Base-by-base conservation (phyloP, 1,139 yeast species). In the Zygosaccharomyces sapae region DNA sequence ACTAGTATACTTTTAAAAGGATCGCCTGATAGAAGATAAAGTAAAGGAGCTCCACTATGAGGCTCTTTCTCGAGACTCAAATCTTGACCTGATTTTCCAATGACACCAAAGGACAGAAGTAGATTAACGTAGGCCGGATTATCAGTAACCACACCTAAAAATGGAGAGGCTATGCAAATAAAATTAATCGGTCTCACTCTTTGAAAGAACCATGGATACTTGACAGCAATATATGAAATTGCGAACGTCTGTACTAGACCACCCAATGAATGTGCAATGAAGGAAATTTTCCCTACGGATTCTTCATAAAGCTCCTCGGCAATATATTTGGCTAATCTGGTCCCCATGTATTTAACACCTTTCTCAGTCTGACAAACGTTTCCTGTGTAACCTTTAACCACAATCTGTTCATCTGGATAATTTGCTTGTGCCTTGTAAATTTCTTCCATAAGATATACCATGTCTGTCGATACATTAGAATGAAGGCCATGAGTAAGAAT, bases 61-160 rank as follows among this genome's bases (percentile, higher is more conserved):
- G 55, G 29, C 19, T 52, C 56, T n/a, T 57, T 56, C 43, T 67
- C 64, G n/a, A 94, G 72, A 0, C 95, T 94, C 52, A 92, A 68
- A 61, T 92, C 99, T 58, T 86, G 92, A 0, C 99, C 99, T 0
- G 97, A 85, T 58, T 81, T 83, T 0, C 98, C 99, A 2, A 88
- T 92, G 43, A 90, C 75, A 0, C 99, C 98, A 36, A 89, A 83
- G 65, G 84, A 86, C 16, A 92, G 71, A 0, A 94, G 94, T 47
- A 89, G 70, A 59, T 87, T 88, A 24, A 94, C 84, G 62, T 86
- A 89, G 1, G 82, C 79, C 0, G 98, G 97, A 61, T 89, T 90
- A 59, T 90, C 97, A 41, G 81, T 77, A 5, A 76, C 79, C 1
- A 90, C 81, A 0, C 98, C 99, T 12, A 94, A 69, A 54, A 90